Base-by-base conservation (phyloP, 768 basidiomycete species). In the Termitomyces heimii region DNA sequence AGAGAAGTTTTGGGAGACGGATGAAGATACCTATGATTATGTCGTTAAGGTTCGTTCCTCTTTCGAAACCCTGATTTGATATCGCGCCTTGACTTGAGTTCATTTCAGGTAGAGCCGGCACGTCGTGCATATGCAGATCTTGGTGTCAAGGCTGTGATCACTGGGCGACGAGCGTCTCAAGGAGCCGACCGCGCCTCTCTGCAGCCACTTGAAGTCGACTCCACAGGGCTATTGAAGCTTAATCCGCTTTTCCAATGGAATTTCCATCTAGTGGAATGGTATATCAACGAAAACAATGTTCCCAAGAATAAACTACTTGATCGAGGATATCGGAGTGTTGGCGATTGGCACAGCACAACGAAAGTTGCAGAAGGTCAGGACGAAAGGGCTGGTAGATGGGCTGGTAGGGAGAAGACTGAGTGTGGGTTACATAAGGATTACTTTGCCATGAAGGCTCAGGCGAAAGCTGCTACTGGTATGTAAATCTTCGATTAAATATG, bases 341-440 rank as follows among this genome's bases (percentile, higher is more conserved):
- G 97, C 4, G 97, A 99, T 72, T 96, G 95, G 91, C 97, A 99
- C 73, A 95, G 92, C 60, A 99, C 97, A 0, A 71, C 70, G n/a
- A 82, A 82, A 70, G 78, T 78, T 14, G 78, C 71, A 63, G 86
- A 85, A 59, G 86, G 82, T 0, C 82, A 88, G 42, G 92, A 92
- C 58, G 97, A 99, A 73, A 82, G 97, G 26, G 85, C 88, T 2
- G 96, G 96, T 1, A 75, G 97, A 54, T 99, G 97, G 97, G 86
- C 88, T 2, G 92, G 90, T 6, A 87, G 81, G 68, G 78, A 80
- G 59, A 99, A 98, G 80, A 92, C 92, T 2, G 96, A 98, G 71
- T 98, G 97, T 70, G 97, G 97, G 3, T 69, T 99, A 60, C 96
- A 99, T 71, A 83, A 87, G 70, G 92, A 98, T 65, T 96, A 91